A percentile compares a stretch with the other conserved stretches of the same genome.
Evolutionary conservation across 208 protist species (phyloP).

Genomic region (Trypanosoma mega): DNA sequence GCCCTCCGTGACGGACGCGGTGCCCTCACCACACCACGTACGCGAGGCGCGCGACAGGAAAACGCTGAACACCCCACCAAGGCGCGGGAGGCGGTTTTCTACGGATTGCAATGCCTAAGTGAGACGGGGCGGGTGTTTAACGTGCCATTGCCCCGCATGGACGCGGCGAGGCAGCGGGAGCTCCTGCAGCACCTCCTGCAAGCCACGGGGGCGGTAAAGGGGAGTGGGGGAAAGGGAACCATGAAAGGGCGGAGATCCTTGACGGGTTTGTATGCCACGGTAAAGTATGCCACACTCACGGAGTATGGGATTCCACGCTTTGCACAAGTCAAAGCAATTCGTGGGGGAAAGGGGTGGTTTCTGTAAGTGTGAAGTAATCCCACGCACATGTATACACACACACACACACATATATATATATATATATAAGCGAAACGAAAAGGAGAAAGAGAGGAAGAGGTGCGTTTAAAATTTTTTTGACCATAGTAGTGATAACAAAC

Average conservation of each 20-base stretch:
- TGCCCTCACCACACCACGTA: conserved; percentile 32
- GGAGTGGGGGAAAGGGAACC: conserved; percentile 7
- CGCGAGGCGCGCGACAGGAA: conserved; percentile 4
- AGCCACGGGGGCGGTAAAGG: conserved; percentile 23
- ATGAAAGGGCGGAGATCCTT: conserved; percentile 29
- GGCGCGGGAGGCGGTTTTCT: conserved; percentile 50
- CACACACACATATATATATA: no score
- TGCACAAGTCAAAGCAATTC: conserved; percentile 80
- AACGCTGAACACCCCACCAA: conserved; percentile 5
- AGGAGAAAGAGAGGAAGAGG: no score
- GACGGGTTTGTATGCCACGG: conserved; percentile 82
- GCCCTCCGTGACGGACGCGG: conserved; percentile 13
- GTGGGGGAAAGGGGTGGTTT: conserved; percentile 87
- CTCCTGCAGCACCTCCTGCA: conserved; percentile 69
- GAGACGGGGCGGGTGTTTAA: conserved; percentile 80
- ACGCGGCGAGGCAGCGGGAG: conserved; percentile 42
- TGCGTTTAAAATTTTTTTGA: no score
- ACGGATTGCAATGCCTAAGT: conserved; percentile 80
- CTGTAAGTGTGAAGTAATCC: no score
- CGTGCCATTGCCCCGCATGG: conserved; percentile 71
- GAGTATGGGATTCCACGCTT: conserved; percentile 86
- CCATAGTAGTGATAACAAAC: no score
- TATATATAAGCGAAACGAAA: no score
- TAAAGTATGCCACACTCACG: conserved; percentile 79
- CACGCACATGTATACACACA: no score